Evolutionary conservation across 768 basidiomycete species (phyloP), one percentile per base, ranked within the genome.

Genomic region (Leccinum imitatum): DNA sequence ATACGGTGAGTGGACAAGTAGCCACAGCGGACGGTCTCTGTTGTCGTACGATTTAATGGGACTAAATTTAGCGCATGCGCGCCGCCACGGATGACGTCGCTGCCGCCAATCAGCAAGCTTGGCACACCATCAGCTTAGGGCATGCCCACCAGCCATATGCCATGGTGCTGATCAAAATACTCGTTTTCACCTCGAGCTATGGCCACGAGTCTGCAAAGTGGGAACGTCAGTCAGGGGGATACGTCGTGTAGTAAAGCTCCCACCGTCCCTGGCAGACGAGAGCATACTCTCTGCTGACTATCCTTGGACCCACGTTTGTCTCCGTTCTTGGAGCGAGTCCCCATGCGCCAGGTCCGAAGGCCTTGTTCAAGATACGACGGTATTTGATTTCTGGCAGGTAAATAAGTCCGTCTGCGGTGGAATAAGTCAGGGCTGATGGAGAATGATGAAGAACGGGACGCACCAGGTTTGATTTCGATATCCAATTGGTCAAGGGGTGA

Each of bases 351-450:
- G 96, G 96, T 11, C 96, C 95, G 67, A 98, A 98, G 0, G 96
- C 94, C 65, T 82, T 87, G 78, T 98, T 98, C 50, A 98, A 76
- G 35, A 93, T 86, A 23, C 96, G 84, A 15, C 96, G 84, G 69
- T 98, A 98, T 71, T 97, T 96, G 69, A 98, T 98, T 75, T 98
- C 96, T 19, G 96, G 96, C 7, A 98, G 85, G 75, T 98, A 98
- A 11, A 97, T 76, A 46, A 98, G 80, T 5, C 96, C 96, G 66
- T 98, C 96, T 96, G 59, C 9, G 7, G 21, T 47, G 37, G 57
- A 61, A 17, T 21, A 53, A 8, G 25, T 59, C 21, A 65, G 37
- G 15, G 17, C 25, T 15, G 35, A 17, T 17, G 5, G 6, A 3
- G 1, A 23, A n/a, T n/a, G 21, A 23, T 46, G 21, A 27, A 10